phyloP scores from a whole-genome alignment of 768 basidiomycete genomes.

The Trametopsis cervina region DNA sequence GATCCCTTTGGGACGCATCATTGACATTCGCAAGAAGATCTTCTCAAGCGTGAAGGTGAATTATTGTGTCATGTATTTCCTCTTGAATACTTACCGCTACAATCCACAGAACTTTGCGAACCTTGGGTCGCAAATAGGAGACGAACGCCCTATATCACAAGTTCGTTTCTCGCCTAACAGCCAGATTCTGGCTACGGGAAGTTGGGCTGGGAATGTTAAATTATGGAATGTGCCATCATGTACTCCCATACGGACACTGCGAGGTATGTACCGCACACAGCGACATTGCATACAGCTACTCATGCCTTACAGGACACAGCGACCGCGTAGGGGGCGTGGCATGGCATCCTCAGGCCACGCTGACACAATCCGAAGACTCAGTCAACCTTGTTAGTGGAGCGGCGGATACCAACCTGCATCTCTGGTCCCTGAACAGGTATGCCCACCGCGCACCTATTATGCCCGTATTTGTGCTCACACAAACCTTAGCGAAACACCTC shows the following conservation, averaged over 20 bases:
- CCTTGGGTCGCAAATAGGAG: conserved; percentile 96
- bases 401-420: conserved; percentile 75
- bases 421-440: conserved; percentile 87
- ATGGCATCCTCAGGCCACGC: conserved; percentile 93
- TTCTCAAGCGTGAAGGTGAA: conserved; percentile 85
- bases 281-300: background rate
- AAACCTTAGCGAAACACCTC: conserved; percentile 64
- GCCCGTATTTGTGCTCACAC: too few species aligned
- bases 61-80: background rate
- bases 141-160: conserved; percentile 89
- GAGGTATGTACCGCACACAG: conserved; percentile 42
- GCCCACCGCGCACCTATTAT: conserved; percentile 11
- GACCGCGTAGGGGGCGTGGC: conserved; percentile 94
- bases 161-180: conserved; percentile 94
- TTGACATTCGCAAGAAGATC: conserved; percentile 88
- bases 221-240: conserved; percentile 94
- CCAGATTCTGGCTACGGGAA: conserved; percentile 81
- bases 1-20: conserved; percentile 80
- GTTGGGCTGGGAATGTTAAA: conserved; percentile 94
- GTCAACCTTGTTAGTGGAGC: conserved; percentile 91
- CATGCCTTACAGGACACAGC: conserved; percentile 54
- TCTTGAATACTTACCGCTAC: background rate
- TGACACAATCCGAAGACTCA: conserved; percentile 50
- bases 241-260: conserved; percentile 65
- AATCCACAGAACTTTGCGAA: conserved; percentile 70